Evolutionary conservation across 257 asterid genomes (phyloP).

Genomic region (Datura wrightii): DNA sequence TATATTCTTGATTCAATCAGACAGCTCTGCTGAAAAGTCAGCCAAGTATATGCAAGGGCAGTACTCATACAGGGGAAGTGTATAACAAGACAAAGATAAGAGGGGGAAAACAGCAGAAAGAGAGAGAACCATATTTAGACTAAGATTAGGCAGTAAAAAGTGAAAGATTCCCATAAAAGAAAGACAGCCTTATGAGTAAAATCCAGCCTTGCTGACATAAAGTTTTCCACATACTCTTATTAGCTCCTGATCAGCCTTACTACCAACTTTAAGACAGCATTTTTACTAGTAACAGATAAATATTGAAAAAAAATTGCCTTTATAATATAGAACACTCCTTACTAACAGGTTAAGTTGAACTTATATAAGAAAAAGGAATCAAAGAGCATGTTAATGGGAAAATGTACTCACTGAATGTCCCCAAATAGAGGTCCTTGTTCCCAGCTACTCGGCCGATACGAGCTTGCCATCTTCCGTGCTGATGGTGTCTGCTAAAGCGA

Average conservation of each 20-base stretch:
- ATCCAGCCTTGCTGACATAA: slow-evolving; percentile 33
- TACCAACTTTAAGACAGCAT: background rate
- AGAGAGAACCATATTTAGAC: slow-evolving; percentile 21
- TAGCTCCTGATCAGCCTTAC: slow-evolving; percentile 26
- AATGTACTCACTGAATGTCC: slow-evolving; percentile 82
- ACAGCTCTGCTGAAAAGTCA: background rate
- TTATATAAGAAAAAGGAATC: background rate
- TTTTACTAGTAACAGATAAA: slow-evolving; percentile 12
- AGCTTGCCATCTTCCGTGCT: slow-evolving; percentile 99
- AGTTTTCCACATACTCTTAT: background rate
- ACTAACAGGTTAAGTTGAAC: background rate
- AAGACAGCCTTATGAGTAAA: slow-evolving; percentile 16
- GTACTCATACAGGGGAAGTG: background rate
- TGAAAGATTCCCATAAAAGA: slow-evolving; percentile 27
- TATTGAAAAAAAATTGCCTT: background rate
- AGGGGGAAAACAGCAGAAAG: background rate
- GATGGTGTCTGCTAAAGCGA: slow-evolving; percentile 95
- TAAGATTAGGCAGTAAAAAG: slow-evolving; percentile 29
- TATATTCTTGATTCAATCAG: slow-evolving; percentile 1
- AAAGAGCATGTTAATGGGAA: background rate
- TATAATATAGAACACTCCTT: background rate
- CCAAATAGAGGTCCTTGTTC: slow-evolving; percentile 94
- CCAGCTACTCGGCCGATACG: slow-evolving; percentile 99
- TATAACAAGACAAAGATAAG: slow-evolving; percentile 25
- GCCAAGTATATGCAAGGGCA: slow-evolving; percentile 7